Percentiles rank a stretch among this genome's conserved stretches.
These are phyloP conservation scores for Nakazawaea wickerhamii DNA, from an alignment of 805 yeast species.

Conservation along the genomic window DNA sequence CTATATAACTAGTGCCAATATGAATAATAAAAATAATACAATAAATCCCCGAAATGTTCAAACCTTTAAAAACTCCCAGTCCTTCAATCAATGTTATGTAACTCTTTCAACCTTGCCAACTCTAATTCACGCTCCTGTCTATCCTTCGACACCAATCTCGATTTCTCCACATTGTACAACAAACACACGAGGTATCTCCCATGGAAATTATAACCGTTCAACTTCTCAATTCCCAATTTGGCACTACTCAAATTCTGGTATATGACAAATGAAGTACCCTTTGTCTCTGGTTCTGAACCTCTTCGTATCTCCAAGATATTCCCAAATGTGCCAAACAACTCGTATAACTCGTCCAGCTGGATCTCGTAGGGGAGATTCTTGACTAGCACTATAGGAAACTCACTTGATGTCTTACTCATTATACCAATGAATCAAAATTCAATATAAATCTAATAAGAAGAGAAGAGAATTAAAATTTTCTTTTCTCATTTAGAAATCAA, in stretches of 20 bases:
- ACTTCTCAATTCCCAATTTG: slow-evolving; percentile 43
- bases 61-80: background rate
- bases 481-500: background rate
- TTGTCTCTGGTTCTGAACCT: slow-evolving; percentile 33
- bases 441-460: too few species aligned
- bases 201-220: slow-evolving; percentile 55
- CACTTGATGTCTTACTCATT: slow-evolving; percentile 11
- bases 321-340: slow-evolving; percentile 51
- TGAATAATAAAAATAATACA: background rate
- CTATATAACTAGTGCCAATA: background rate
- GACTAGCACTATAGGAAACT: slow-evolving; percentile 37
- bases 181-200: slow-evolving; percentile 54
- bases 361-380: slow-evolving; percentile 54
- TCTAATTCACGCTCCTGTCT: slow-evolving; percentile 16
- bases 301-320: slow-evolving; percentile 48
- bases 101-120: slow-evolving; percentile 16
- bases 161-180: slow-evolving; percentile 39
- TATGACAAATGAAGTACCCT: slow-evolving; percentile 51
- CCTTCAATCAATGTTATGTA: slow-evolving; percentile 9
- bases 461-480: too few species aligned
- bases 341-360: slow-evolving; percentile 40
- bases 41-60: background rate
- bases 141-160: slow-evolving; percentile 19
- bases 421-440: too few species aligned
- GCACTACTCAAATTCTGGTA: slow-evolving; percentile 46